Percentiles rank a stretch among this genome's conserved stretches.
phyloP scores from a whole-genome alignment of 179 eudicot species.

The Beta lomatogona region DNA sequence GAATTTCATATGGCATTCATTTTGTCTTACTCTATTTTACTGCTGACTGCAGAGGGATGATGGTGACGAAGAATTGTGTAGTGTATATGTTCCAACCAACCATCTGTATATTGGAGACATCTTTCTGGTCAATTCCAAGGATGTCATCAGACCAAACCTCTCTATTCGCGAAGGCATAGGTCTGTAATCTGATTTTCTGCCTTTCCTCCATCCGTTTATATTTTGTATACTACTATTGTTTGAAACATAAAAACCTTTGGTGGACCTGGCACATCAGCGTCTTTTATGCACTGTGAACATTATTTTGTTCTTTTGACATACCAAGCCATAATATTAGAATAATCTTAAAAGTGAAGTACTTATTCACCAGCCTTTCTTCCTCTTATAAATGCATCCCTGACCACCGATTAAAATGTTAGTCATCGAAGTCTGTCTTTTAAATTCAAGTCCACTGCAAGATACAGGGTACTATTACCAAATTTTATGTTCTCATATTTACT shows the following conservation, averaged over 20 bases:
- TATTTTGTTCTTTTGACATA: background rate
- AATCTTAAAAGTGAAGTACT: no score
- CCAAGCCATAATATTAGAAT: background rate
- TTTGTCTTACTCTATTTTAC: conserved; percentile 8
- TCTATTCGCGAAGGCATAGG: conserved; percentile 90
- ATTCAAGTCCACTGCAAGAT: background rate
- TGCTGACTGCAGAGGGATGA: conserved; percentile 57
- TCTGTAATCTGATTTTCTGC: conserved; percentile 19
- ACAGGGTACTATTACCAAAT: background rate
- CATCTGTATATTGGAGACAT: conserved; percentile 83
- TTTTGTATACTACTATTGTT: background rate
- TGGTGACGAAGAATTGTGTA: conserved; percentile 77
- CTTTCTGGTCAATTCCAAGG: conserved; percentile 69
- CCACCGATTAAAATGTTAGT: background rate
- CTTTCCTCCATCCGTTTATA: background rate
- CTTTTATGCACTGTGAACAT: background rate
- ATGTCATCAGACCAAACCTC: conserved; percentile 74
- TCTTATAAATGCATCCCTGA: background rate
- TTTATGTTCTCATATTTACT: background rate
- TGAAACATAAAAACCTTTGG: background rate
- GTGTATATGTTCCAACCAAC: conserved; percentile 83
- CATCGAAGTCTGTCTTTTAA: background rate
- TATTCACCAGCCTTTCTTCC: background rate
- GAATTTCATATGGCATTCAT: background rate
- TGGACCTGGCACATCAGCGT: background rate